These are phyloP conservation scores for Neocallimastix lanati DNA, from an alignment of 192 early-diverging fungal genomes.

Conservation along the genomic window DNA sequence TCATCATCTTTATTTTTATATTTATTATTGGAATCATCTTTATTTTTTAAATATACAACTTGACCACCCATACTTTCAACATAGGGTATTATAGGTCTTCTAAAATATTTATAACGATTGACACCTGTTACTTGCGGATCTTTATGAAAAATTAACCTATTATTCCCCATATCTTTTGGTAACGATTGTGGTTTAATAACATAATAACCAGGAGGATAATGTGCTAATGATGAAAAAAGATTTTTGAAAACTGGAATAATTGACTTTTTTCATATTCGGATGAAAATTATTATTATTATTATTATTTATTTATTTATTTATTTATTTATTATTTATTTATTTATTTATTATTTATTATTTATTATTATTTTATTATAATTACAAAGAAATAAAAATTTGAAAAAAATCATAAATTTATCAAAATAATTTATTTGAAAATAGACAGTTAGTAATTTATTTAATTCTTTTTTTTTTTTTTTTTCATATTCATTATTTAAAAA, in stretches of 20 bases:
- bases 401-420: too few relatives aligned
- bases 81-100: conserved; percentile 37
- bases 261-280: too few relatives aligned
- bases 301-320: conserved; percentile 2
- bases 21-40: background rate
- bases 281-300: background rate
- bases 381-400: too few relatives aligned
- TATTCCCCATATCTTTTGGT: conserved; percentile 13
- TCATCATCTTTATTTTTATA: background rate
- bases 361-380: too few relatives aligned
- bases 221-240: conserved; percentile 29
- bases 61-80: conserved; percentile 27
- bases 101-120: conserved; percentile 41
- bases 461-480: too few relatives aligned
- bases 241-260: conserved; percentile 34
- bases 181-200: conserved; percentile 12
- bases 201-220: conserved; percentile 12
- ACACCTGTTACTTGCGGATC: conserved; percentile 18
- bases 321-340: too few relatives aligned
- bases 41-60: conserved; percentile 20
- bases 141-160: conserved; percentile 12
- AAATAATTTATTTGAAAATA: too few relatives aligned
- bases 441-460: too few relatives aligned
- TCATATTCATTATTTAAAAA: too few relatives aligned
- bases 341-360: too few relatives aligned